These are phyloP conservation scores for Oenanthe javanica DNA, from an alignment of 140 eudicot species.

Conservation along the genomic window DNA sequence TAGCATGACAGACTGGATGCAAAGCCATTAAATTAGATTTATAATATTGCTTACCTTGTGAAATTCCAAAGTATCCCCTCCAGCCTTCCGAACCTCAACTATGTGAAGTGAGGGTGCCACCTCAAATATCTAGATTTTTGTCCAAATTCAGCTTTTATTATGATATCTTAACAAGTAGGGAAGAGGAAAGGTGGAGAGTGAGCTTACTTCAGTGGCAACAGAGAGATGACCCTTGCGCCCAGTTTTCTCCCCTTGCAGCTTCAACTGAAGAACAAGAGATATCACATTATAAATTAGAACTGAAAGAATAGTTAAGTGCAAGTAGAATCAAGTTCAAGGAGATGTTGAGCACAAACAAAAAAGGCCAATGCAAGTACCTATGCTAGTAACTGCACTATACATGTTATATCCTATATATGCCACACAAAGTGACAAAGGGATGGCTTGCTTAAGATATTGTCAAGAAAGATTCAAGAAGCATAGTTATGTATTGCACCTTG, in stretches of 20 bases:
- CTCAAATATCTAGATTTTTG: slow-evolving; percentile 52
- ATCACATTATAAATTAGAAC: not conserved
- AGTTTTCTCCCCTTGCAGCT: slow-evolving; percentile 89
- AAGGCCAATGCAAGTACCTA: not conserved
- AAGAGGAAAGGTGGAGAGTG: not conserved
- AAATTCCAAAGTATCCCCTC: slow-evolving; percentile 92
- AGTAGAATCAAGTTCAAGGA: not conserved
- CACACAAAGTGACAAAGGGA: not conserved
- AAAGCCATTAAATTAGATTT: not conserved
- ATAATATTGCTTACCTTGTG: slow-evolving; percentile 50
- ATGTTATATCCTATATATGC: not conserved
- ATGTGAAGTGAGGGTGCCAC: slow-evolving; percentile 88
- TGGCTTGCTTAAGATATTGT: not conserved
- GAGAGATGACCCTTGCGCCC: slow-evolving; percentile 98
- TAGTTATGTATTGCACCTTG: slow-evolving; percentile 41
- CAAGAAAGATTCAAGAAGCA: not conserved
- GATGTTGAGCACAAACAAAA: not conserved
- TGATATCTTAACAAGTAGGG: not conserved
- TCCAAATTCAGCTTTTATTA: not conserved
- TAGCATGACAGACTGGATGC: not conserved
- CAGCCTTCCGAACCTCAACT: slow-evolving; percentile 93
- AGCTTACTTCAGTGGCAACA: slow-evolving; percentile 86
- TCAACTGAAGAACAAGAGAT: slow-evolving; percentile 39
- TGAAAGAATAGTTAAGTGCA: not conserved
- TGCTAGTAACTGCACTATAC: not conserved